phyloP scores from a whole-genome alignment of 2,329 filamentous ascomycete genomes.

The Cladosporium sp. region DNA sequence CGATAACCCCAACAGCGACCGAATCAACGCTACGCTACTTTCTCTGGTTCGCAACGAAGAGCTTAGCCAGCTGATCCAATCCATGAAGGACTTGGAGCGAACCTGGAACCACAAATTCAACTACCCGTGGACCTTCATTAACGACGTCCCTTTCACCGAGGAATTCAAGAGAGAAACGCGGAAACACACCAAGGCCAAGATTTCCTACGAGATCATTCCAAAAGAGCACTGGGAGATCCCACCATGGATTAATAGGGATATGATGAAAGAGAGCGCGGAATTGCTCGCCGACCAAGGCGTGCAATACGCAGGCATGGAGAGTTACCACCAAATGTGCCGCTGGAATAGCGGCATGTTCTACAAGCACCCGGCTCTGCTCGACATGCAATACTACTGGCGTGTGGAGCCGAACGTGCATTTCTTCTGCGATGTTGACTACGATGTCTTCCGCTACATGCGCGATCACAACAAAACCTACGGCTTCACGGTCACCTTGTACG shows the following conservation, averaged over 20 bases:
- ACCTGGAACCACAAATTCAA: conserved; percentile 99
- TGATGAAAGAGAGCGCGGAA: conserved; percentile 80
- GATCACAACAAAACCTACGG: conserved; percentile 99
- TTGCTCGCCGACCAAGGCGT: conserved; percentile 79
- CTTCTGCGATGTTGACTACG: conserved; percentile 98
- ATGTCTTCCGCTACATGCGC: conserved; percentile 96
- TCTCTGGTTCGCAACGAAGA: conserved; percentile 92
- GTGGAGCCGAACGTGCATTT: conserved; percentile 98
- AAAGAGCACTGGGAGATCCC: conserved; percentile 91
- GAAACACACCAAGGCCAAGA: conserved; percentile 82
- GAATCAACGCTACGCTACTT: conserved; percentile 90
- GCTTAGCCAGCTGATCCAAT: conserved; percentile 74
- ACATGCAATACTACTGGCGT: conserved; percentile 93
- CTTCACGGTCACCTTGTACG: conserved; percentile 97
- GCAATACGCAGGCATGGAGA: conserved; percentile 83
- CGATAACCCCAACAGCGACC: conserved; percentile 68
- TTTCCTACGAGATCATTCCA: conserved; percentile 84
- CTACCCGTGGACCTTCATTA: conserved; percentile 99
- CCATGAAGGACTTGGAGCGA: conserved; percentile 86
- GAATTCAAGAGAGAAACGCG: conserved; percentile 85
- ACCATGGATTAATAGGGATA: conserved; percentile 83
- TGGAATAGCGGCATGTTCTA: conserved; percentile 99
- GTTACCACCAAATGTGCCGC: conserved; percentile 98
- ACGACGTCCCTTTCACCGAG: conserved; percentile 87
- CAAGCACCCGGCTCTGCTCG: conserved; percentile 80